These are phyloP conservation scores for Cyberlindnera xishuangbannaensis DNA, from an alignment of 805 yeast genomes.

Conservation along the genomic window DNA sequence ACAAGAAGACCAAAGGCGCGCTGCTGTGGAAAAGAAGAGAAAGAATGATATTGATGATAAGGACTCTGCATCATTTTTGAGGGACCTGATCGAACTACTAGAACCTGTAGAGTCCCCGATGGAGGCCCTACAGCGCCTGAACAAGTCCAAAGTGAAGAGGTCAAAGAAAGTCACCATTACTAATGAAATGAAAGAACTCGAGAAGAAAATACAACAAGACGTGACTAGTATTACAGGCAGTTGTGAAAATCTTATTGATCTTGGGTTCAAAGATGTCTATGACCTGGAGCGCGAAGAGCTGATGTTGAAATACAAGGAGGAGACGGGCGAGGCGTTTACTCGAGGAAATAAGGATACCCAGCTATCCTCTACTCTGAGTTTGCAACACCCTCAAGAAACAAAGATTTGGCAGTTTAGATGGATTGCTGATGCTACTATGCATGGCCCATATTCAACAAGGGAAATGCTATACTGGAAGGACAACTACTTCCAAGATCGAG, in stretches of 20 bases:
- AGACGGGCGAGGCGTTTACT: conserved; percentile 35
- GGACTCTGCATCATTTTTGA: conserved; percentile 21
- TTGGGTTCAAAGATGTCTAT: conserved; percentile 40
- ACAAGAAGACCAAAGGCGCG: conserved; percentile 20
- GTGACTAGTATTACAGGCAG: conserved; percentile 41
- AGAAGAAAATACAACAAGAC: conserved; percentile 20
- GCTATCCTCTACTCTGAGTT: no score
- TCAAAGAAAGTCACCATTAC: conserved; percentile 11
- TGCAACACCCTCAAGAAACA: conserved; percentile 20
- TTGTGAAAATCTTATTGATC: conserved; percentile 39
- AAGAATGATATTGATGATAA: conserved; percentile 8
- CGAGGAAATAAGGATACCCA: no score
- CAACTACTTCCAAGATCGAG: conserved; percentile 42
- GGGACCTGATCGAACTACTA: conserved; percentile 35
- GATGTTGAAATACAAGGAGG: conserved; percentile 35
- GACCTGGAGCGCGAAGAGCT: conserved; percentile 54
- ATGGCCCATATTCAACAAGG: conserved; percentile 44
- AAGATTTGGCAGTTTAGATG: conserved; percentile 45
- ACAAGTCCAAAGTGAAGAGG: conserved; percentile 19
- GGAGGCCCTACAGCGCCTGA: conserved; percentile 46
- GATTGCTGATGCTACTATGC: conserved; percentile 35
- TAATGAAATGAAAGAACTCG: conserved; percentile 14
- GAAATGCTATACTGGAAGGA: conserved; percentile 47
- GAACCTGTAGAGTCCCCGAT: conserved; percentile 56
- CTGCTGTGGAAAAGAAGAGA: conserved; percentile 19